Conservation (phyloP, 805 yeast species). For the Millerago galiae region DNA sequence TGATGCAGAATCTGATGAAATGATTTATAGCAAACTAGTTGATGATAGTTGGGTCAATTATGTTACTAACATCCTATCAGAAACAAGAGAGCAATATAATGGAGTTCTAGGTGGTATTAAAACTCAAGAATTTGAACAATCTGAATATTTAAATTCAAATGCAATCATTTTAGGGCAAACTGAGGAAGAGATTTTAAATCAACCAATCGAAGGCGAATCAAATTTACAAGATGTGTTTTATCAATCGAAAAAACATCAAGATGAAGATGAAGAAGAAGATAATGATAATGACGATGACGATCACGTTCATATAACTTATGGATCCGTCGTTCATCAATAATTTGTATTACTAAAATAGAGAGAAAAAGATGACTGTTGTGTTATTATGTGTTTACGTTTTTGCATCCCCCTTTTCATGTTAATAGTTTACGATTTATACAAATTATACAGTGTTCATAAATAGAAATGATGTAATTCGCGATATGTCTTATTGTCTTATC, state of each 20-base stretch:
- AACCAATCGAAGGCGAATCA: slow-evolving; percentile 7
- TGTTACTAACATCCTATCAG: slow-evolving; percentile 67
- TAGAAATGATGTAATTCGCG: neutral
- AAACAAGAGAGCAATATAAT: slow-evolving; percentile 80
- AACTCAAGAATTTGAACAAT: slow-evolving; percentile 19
- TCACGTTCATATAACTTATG: neutral
- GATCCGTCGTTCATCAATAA: too few species aligned
- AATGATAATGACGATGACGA: neutral
- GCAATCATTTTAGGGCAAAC: slow-evolving; percentile 23
- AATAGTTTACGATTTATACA: neutral
- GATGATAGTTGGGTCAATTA: slow-evolving; percentile 63
- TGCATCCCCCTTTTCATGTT: neutral
- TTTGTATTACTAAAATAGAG: too few species aligned
- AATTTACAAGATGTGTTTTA: slow-evolving; percentile 1
- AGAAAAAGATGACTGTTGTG: neutral
- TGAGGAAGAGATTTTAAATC: slow-evolving; percentile 23
- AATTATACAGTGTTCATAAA: neutral
- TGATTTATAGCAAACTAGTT: slow-evolving; percentile 20
- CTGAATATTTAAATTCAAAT: slow-evolving; percentile 16
- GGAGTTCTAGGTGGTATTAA: slow-evolving; percentile 71
- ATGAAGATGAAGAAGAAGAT: slow-evolving; percentile 4
- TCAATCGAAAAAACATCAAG: slow-evolving; percentile 2
- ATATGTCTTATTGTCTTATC: neutral
- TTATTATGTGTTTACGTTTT: neutral
- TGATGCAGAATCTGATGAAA: slow-evolving; percentile 19